Evolutionary conservation across 305 asterid genomes (phyloP).

Genomic region (Nicotiana rustica): DNA sequence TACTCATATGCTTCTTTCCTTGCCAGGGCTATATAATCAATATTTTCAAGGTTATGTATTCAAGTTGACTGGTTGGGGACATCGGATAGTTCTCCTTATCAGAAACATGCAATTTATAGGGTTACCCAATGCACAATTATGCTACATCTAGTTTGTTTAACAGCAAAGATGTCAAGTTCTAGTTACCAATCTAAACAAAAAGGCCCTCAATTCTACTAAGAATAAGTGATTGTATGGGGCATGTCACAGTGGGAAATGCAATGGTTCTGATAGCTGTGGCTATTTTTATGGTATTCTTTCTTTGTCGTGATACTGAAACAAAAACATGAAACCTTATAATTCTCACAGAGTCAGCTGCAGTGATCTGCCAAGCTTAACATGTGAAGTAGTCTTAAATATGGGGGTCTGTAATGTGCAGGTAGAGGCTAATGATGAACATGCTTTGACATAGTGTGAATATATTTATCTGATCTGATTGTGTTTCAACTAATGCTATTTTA

Average conservation of each 20-base stretch:
- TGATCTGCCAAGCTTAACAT: neutral
- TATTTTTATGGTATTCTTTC: conserved; percentile 24
- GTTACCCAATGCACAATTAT: neutral
- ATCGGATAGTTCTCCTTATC: conserved; percentile 2
- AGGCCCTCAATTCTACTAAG: conserved; percentile 3
- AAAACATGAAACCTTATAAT: conserved; percentile 18
- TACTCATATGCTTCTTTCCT: neutral
- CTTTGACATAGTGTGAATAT: conserved; percentile 8
- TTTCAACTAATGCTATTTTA: conserved; percentile 20
- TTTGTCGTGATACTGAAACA: neutral
- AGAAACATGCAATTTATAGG: conserved; percentile 10
- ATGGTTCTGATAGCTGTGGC: neutral
- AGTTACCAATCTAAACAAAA: neutral
- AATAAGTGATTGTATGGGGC: conserved; percentile 15
- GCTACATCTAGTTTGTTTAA: neutral
- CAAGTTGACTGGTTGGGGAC: conserved; percentile 21
- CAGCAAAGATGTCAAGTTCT: conserved; percentile 21
- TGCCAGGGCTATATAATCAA: conserved; percentile 7
- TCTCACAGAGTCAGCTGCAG: conserved; percentile 4
- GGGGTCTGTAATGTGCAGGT: neutral
- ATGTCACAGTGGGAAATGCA: conserved; percentile 9
- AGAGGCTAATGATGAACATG: conserved; percentile 13
- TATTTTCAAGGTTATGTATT: conserved; percentile 6
- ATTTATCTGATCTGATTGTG: neutral
- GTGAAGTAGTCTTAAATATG: neutral